Percentiles rank a stretch among this genome's conserved stretches.
These are phyloP conservation scores for Oropetium thomaeum DNA, from an alignment of 176 grass and related monocot species.

Conservation along the genomic window DNA sequence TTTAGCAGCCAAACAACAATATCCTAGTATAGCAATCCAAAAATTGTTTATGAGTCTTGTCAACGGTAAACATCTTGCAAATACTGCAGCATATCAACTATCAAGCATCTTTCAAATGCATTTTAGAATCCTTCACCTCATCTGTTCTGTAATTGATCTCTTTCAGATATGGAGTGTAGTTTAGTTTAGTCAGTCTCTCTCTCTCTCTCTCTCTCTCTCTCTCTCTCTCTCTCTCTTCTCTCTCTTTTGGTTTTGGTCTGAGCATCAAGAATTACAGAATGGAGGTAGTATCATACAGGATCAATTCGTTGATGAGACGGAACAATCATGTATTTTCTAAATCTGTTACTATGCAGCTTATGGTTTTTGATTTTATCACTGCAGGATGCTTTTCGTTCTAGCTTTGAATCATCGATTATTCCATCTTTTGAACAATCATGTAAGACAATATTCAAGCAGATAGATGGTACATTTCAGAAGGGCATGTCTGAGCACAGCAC, in stretches of 20 bases:
- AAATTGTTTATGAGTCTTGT: background rate
- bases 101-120: background rate
- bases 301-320: background rate
- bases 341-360: slow-evolving; percentile 10
- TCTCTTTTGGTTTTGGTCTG: background rate
- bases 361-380: slow-evolving; percentile 19
- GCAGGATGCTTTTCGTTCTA: slow-evolving; percentile 71
- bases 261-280: background rate
- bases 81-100: background rate
- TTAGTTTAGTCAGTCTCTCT: no score
- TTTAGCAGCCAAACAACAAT: background rate
- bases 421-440: slow-evolving; percentile 94
- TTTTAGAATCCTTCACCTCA: background rate
- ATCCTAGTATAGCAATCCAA: background rate
- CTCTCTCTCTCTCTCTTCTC: no score
- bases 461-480: slow-evolving; percentile 84
- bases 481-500: slow-evolving; percentile 77
- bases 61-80: background rate
- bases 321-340: slow-evolving; percentile 5
- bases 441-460: slow-evolving; percentile 81
- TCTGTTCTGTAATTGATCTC: background rate
- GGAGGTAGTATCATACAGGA: background rate
- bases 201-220: no score
- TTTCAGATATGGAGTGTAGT: background rate
- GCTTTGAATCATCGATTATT: slow-evolving; percentile 77